Conservation (phyloP, 768 basidiomycete species). For the Inosperma sp. region DNA sequence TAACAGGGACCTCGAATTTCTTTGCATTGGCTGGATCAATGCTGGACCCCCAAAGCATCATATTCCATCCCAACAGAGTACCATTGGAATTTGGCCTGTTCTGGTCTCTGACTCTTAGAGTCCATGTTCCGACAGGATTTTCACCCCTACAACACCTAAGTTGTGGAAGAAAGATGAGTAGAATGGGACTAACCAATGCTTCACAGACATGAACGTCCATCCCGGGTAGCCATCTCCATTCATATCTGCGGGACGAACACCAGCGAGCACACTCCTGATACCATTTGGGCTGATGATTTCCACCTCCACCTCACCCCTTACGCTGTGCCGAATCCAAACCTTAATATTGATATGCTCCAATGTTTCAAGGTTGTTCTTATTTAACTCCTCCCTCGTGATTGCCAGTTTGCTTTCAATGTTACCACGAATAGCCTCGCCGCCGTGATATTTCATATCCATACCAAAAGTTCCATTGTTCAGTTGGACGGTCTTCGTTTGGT, state of each 20-base stretch:
- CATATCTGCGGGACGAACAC: constrained; percentile 59
- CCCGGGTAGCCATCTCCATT: constrained; percentile 74
- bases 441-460: constrained; percentile 46
- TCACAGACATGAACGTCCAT: constrained; percentile 98
- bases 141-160: constrained; percentile 66
- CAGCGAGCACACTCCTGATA: constrained; percentile 78
- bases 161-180: constrained; percentile 15
- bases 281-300: constrained; percentile 82
- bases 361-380: constrained; percentile 72
- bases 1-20: constrained; percentile 55
- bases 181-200: constrained; percentile 75
- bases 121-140: constrained; percentile 87
- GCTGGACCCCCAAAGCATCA: constrained; percentile 87
- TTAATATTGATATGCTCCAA: constrained; percentile 91
- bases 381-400: constrained; percentile 62
- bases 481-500: constrained; percentile 68
- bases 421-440: constrained; percentile 63
- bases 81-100: constrained; percentile 49
- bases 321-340: constrained; percentile 88
- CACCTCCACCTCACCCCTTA: constrained; percentile 91
- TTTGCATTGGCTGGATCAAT: constrained; percentile 65
- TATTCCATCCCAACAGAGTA: constrained; percentile 84
- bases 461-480: constrained; percentile 58
- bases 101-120: constrained; percentile 79
- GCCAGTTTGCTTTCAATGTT: constrained; percentile 64